Evolutionary conservation across 495 filamentous ascomycete species (phyloP).

Genomic region (Xylaria nigripes): DNA sequence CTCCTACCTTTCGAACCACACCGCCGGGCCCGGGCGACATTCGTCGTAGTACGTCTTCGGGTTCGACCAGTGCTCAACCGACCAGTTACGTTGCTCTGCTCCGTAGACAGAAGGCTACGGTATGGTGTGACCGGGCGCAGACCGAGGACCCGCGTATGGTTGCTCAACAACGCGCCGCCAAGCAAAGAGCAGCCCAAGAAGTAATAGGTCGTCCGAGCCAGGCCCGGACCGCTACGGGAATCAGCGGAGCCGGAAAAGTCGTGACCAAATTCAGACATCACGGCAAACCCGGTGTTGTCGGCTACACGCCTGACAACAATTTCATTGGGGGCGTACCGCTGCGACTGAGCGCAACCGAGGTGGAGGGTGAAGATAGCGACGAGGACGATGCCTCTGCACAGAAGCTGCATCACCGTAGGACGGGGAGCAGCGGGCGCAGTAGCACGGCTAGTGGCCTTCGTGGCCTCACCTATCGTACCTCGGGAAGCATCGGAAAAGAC

Average conservation of each 20-base stretch:
- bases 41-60: constrained; percentile 63
- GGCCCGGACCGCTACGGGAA: constrained; percentile 51
- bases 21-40: constrained; percentile 52
- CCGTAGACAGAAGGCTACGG: constrained; percentile 92
- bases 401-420: constrained; percentile 57
- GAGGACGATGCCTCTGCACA: constrained; percentile 58
- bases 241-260: constrained; percentile 44
- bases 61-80: constrained; percentile 55
- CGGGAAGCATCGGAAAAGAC: constrained; percentile 33
- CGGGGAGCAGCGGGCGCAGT: constrained; percentile 68
- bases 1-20: constrained; percentile 40
- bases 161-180: constrained; percentile 73
- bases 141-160: constrained; percentile 79
- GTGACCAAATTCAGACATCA: constrained; percentile 77
- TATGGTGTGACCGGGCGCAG: constrained; percentile 96
- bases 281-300: constrained; percentile 58
- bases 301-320: constrained; percentile 64
- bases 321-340: constrained; percentile 75
- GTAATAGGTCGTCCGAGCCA: constrained; percentile 50
- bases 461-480: constrained; percentile 48
- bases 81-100: constrained; percentile 87
- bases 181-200: constrained; percentile 74
- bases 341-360: constrained; percentile 85
- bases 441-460: constrained; percentile 61
- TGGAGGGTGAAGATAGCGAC: constrained; percentile 72